Evolutionary conservation across 2,329 filamentous ascomycete genomes (phyloP).

Genomic region (Cladorrhinum sp.): DNA sequence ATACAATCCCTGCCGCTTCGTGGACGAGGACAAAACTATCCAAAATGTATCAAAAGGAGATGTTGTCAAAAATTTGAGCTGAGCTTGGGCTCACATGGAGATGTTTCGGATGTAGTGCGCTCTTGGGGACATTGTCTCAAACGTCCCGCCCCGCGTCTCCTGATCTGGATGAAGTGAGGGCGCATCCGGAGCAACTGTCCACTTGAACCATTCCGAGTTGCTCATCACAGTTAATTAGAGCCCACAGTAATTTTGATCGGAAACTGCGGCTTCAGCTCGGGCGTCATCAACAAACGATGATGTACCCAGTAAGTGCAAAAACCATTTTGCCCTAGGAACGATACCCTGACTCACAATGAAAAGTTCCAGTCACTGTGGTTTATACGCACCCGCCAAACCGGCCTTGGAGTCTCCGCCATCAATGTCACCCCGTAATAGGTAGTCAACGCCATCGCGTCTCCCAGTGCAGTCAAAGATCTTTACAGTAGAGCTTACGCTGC

Average conservation of each 20-base stretch:
- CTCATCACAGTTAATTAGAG: neutral
- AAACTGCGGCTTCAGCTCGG: too few species aligned
- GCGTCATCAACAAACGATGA: neutral
- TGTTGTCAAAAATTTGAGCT: neutral
- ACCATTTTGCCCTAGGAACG: neutral
- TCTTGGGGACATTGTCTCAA: constrained; percentile 23
- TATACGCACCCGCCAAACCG: too few species aligned
- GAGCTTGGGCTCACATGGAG: neutral
- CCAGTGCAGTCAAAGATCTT: too few species aligned
- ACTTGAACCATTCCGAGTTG: neutral
- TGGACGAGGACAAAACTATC: neutral
- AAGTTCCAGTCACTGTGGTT: too few species aligned
- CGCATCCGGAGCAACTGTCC: neutral
- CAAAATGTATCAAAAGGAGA: too few species aligned
- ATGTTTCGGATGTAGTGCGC: constrained; percentile 5
- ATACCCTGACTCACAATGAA: neutral
- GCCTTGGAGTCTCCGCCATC: too few species aligned
- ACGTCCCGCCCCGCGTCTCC: constrained; percentile 11
- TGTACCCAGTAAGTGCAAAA: neutral
- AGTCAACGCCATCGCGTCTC: too few species aligned
- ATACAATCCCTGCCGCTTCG: neutral
- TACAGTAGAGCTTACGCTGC: too few species aligned
- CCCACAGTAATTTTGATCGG: too few species aligned
- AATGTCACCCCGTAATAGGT: too few species aligned
- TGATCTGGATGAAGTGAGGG: constrained; percentile 17